These are phyloP conservation scores for Coemansia sp. DNA, from an alignment of 192 early-diverging fungal genomes.

Conservation along the genomic window DNA sequence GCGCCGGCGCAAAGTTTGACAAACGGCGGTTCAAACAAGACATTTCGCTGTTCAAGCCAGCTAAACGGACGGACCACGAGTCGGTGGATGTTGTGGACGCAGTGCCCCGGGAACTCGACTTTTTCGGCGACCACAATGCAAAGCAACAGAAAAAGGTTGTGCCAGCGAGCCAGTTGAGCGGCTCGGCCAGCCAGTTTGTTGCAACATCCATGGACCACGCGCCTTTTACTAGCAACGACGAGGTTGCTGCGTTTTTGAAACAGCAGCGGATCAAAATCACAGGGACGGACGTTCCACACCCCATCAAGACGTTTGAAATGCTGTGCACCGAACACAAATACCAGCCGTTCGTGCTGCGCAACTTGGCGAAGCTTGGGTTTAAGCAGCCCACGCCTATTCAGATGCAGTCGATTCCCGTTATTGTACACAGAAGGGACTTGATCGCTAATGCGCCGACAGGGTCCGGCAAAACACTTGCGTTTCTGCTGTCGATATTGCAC, in stretches of 20 bases:
- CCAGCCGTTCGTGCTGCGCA: conserved; percentile 69
- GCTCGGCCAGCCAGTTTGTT: conserved; percentile 46
- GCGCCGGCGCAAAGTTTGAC: conserved; percentile 87
- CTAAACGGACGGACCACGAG: conserved; percentile 7
- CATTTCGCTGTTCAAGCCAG: conserved; percentile 72
- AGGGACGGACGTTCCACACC: conserved; percentile 83
- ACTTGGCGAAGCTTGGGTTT: conserved; percentile 69
- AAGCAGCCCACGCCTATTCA: conserved; percentile 85
- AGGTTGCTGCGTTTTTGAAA: conserved; percentile 70
- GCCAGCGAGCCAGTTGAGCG: conserved; percentile 36
- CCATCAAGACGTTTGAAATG: conserved; percentile 77
- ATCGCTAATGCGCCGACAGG: conserved; percentile 97
- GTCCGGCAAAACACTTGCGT: conserved; percentile 97
- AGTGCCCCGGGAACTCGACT: conserved; percentile 46
- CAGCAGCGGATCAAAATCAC: conserved; percentile 76
- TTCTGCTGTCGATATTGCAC: conserved; percentile 86
- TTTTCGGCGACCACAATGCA: conserved; percentile 31
- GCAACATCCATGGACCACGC: conserved; percentile 36
- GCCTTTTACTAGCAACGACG: conserved; percentile 27
- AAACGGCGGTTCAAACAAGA: conserved; percentile 77
- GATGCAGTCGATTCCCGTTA: conserved; percentile 89
- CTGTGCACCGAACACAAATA: conserved; percentile 71
- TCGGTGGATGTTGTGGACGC: conserved; percentile 25
- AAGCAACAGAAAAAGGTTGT: conserved; percentile 18
- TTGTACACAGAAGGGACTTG: conserved; percentile 87